A percentile compares a stretch with the other conserved stretches of the same genome.
phyloP scores from a whole-genome alignment of 768 basidiomycete genomes.

The Boletus patriciae region DNA sequence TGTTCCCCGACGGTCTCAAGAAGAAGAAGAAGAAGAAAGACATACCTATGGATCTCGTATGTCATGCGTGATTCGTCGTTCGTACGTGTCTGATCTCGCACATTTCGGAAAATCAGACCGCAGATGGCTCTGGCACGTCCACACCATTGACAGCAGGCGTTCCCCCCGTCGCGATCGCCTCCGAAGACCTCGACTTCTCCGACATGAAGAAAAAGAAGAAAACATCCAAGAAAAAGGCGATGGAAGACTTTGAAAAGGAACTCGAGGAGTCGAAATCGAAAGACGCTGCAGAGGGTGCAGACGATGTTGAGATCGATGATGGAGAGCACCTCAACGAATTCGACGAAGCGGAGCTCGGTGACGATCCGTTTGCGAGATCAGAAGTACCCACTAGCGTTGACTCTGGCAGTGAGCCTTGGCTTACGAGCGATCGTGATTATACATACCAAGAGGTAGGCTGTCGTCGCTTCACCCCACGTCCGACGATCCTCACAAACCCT shows the following conservation, averaged over 20 bases:
- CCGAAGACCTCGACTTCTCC: constrained; percentile 89
- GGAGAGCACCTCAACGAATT: constrained; percentile 65
- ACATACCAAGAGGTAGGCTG: constrained; percentile 85
- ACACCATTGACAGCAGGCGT: constrained; percentile 43
- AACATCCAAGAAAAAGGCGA: constrained; percentile 82
- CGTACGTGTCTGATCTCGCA: neutral
- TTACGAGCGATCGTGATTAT: constrained; percentile 91
- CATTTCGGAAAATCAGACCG: constrained; percentile 41
- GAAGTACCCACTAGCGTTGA: constrained; percentile 63
- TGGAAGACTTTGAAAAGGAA: constrained; percentile 95
- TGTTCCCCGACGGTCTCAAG: constrained; percentile 82
- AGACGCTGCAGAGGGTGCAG: constrained; percentile 58
- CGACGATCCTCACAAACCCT: neutral
- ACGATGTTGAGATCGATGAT: constrained; percentile 55
- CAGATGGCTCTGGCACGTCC: constrained; percentile 64
- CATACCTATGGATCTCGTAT: constrained; percentile 77
- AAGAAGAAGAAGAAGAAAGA: constrained; percentile 95
- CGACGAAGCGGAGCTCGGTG: constrained; percentile 84
- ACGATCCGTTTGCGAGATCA: constrained; percentile 74
- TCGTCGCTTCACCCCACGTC: neutral
- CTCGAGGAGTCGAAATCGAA: constrained; percentile 71
- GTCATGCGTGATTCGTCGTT: constrained; percentile 25
- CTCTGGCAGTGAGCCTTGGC: constrained; percentile 83
- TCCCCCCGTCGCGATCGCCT: constrained; percentile 42
- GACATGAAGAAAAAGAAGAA: constrained; percentile 99